Percentiles rank a stretch among this genome's conserved stretches.
Evolutionary conservation across 108 stramenopile species (phyloP).

Genomic region (Nitzschia sp.): DNA sequence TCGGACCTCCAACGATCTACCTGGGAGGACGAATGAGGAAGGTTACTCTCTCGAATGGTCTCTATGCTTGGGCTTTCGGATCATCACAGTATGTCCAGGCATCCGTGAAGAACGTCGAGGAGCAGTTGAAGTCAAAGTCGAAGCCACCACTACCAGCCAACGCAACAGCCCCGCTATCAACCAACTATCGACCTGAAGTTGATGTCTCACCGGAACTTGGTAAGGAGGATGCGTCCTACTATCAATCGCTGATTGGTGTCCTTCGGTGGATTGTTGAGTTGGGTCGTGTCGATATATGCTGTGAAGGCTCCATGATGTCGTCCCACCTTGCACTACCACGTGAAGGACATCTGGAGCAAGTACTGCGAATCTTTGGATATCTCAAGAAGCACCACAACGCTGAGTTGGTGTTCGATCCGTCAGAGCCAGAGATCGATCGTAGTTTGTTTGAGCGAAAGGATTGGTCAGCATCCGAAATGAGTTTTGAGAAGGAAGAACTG

Average conservation of each 20-base stretch:
- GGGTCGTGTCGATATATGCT: conserved; percentile 48
- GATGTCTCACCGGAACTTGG: conserved; percentile 23
- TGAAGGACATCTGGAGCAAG: conserved; percentile 51
- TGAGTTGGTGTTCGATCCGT: conserved; percentile 54
- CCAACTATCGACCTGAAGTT: conserved; percentile 17
- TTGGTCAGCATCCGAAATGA: conserved; percentile 35
- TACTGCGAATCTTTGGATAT: conserved; percentile 55
- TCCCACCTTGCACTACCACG: conserved; percentile 56
- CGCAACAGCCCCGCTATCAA: conserved; percentile 25
- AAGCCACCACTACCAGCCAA: not conserved
- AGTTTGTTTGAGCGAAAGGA: conserved; percentile 22
- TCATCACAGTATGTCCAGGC: conserved; percentile 44
- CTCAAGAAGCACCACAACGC: conserved; percentile 35
- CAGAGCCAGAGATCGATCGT: conserved; percentile 27
- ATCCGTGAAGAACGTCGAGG: conserved; percentile 45
- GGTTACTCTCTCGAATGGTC: conserved; percentile 38
- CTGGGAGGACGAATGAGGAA: conserved; percentile 43
- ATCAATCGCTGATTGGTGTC: conserved; percentile 41
- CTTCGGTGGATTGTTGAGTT: no score
- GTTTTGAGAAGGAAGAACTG: conserved; percentile 25
- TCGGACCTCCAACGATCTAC: conserved; percentile 46
- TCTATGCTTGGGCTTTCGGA: conserved; percentile 42
- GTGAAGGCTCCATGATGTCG: conserved; percentile 54
- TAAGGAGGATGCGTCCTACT: conserved; percentile 23
- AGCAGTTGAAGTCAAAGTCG: conserved; percentile 10